Evolutionary conservation across 202 grass and related monocot genomes (phyloP), one percentile per base, ranked within the genome.

Genomic region (Miscanthus sacchariflorus): DNA sequence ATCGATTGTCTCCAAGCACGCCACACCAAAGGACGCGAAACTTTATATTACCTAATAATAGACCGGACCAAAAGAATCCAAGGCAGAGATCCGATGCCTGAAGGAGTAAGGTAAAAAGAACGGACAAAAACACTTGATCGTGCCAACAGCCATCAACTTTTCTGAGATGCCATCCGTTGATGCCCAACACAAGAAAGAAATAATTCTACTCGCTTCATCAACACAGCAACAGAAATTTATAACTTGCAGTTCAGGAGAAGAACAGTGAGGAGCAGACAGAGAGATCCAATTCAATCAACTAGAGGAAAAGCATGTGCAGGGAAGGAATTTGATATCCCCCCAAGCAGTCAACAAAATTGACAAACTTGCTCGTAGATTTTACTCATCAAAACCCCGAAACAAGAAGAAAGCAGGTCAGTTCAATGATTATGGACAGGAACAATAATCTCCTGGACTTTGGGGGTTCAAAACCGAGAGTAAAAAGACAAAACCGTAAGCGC

Each of bases 31-130:
- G 68, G 44, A 78, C 18, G 2, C 17, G 9, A 58, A 59, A 74
- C 85, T 56, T 45, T 86, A 56, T 45, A 58, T 71, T 36, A 71
- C 86, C 76, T 42, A 82, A 69, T 40, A 78, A 58, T 72, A 59
- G 33, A 39, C 25, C n/a, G 54, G 45, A 69, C 33, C 72, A 78
- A 43, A 73, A 39, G 79, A 85, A 88, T 91, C 59, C 72, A 79
- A 50, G 12, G 56, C 76, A 69, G 56, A 44, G 76, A 68, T 75
- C 78, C 12, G 81, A 40, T 87, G 4, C n/a, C 18, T 21, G 13
- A 64, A 74, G 21, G 59, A 81, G 24, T 23, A 81, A 56, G 70
- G 71, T 28, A 36, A 74, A 39, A 75, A n/a, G 38, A 82, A 72
- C 18, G 8, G 65, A 36, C 40, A 46, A 30, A 30, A 72, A 30